Evolutionary conservation across 2,329 filamentous ascomycete species (phyloP).

Genomic region (Ascochyta pisi): DNA sequence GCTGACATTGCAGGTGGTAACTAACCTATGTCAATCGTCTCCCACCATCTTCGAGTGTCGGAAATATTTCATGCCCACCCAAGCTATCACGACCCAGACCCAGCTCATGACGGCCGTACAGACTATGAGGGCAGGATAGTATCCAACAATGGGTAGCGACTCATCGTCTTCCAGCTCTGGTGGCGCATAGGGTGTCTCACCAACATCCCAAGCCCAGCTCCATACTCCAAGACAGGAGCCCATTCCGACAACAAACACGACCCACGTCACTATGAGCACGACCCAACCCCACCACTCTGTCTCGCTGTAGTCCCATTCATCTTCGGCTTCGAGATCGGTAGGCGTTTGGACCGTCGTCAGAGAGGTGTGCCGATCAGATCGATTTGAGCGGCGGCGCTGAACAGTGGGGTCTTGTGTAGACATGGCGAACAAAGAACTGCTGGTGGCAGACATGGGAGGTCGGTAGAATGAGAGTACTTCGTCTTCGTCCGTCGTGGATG

Average conservation of each 20-base stretch:
- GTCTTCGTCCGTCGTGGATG: slow-evolving; percentile 84
- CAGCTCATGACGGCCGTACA: slow-evolving; percentile 96
- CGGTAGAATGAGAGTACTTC: slow-evolving; percentile 70
- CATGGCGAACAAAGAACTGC: slow-evolving; percentile 49
- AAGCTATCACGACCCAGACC: slow-evolving; percentile 97
- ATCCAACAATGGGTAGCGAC: slow-evolving; percentile 92
- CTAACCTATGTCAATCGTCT: slow-evolving; percentile 52
- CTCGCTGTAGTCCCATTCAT: slow-evolving; percentile 89
- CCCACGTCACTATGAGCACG: slow-evolving; percentile 87
- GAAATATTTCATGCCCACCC: slow-evolving; percentile 99
- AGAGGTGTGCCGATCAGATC: slow-evolving; percentile 34
- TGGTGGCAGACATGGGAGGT: slow-evolving; percentile 49
- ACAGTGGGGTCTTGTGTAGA: slow-evolving; percentile 29
- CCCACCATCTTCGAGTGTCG: slow-evolving; percentile 90
- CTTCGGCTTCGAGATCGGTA: slow-evolving; percentile 34
- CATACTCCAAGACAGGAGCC: slow-evolving; percentile 93
- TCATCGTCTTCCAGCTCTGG: slow-evolving; percentile 95
- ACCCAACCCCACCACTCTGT: slow-evolving; percentile 99
- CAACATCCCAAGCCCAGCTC: slow-evolving; percentile 99
- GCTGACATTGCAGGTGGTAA: neutral
- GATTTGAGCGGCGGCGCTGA: slow-evolving; percentile 41
- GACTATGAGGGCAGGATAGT: slow-evolving; percentile 94
- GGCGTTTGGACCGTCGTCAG: slow-evolving; percentile 32
- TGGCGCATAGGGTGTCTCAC: slow-evolving; percentile 92
- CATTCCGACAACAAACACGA: slow-evolving; percentile 96